These are phyloP conservation scores for Primulina huaijiensis DNA, from an alignment of 257 asterid species.

Conservation along the genomic window DNA sequence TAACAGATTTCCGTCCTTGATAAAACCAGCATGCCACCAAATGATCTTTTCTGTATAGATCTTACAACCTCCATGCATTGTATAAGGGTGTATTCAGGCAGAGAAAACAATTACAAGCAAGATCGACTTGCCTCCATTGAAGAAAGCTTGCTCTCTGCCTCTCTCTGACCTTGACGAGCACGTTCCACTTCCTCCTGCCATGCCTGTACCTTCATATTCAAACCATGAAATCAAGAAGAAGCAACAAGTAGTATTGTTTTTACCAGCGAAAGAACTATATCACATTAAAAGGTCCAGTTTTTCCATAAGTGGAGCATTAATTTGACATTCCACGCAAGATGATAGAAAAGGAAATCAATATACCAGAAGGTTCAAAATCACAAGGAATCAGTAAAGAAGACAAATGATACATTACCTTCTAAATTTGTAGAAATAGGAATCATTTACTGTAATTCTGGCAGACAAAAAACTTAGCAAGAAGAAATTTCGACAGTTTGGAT, in stretches of 20 bases:
- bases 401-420: constrained; percentile 6
- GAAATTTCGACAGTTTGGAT: background rate
- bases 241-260: background rate
- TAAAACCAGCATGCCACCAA: constrained; percentile 5
- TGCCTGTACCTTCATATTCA: constrained; percentile 74
- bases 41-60: constrained; percentile 20
- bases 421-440: constrained; percentile 17
- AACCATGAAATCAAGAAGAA: constrained; percentile 31
- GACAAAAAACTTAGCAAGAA: constrained; percentile 7
- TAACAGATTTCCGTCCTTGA: constrained; percentile 18
- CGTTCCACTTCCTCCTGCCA: constrained; percentile 99
- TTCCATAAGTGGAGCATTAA: background rate
- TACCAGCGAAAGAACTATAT: constrained; percentile 5
- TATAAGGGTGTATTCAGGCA: constrained; percentile 7
- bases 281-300: constrained; percentile 21
- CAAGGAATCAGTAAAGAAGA: background rate
- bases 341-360: constrained; percentile 6
- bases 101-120: constrained; percentile 16
- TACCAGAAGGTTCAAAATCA: background rate
- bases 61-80: constrained; percentile 18
- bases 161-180: constrained; percentile 93
- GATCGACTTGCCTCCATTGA: constrained; percentile 81
- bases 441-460: background rate
- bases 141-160: constrained; percentile 92
- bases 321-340: background rate